Evolutionary conservation across 2,329 filamentous ascomycete genomes (phyloP), one percentile per base, ranked within the genome.

Genomic region (Alternaria sp.): DNA sequence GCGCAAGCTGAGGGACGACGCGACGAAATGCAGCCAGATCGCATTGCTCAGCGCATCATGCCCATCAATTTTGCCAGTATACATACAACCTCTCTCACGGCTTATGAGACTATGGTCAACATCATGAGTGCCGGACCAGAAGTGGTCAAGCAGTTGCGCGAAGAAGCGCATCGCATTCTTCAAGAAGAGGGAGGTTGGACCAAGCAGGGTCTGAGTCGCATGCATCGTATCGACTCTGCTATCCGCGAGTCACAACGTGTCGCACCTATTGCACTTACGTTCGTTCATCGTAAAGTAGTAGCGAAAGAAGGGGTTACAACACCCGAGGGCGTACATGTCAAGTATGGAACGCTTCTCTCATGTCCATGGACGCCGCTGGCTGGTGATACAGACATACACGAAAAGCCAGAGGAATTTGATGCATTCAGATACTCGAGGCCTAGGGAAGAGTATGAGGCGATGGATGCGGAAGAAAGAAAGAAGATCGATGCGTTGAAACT

Each of bases 301-400:
- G 84, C 85, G 50, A 88, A 86, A 64, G 85, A 98, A 46, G 89
- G 90, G 34, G 97, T 98, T 75, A 89, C 92, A 16, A 88, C 93
- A 34, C 95, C 94, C 7, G 94, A 98, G 81, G 68, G 68, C 28
- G 20, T 64, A 4, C 57, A 66, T 53, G n/a, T 69, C 4, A 45
- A 60, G 14, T 60, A 65, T 44, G 67, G 73, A 11, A 63, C 69
- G 9, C 28, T 64, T 2, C 27, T 74, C 8, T 60, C 66, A 10
- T 69, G 58, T 43, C 64, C 70, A 6, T 73, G 70, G 69, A 50
- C 45, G 12, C 54, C 62, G 3, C 27, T 72, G 9, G 67, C 70
- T 6, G 16, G 52, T 10, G 73, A 75, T 32, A 51, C 57, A 2
- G 62, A 66, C 4, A 32, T 73, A 12, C 60, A 72, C 20, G 62